phyloP scores from a whole-genome alignment of 2,329 filamentous ascomycete species.

The Neurospora sp. region DNA sequence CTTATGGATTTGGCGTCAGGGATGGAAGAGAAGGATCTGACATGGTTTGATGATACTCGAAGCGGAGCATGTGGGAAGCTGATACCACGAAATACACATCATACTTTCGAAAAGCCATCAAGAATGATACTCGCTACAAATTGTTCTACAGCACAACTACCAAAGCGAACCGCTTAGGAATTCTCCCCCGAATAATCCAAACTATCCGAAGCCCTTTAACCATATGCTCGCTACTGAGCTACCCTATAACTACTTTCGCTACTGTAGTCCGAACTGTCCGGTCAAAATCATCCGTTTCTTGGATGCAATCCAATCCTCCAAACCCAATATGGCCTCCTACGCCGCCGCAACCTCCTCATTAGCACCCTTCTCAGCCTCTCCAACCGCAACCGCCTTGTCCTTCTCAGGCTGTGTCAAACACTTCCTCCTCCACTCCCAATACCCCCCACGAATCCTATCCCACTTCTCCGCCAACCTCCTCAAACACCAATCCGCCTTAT shows the following conservation, averaged over 20 bases:
- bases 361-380: neutral
- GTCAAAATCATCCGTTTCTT: neutral
- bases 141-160: neutral
- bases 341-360: neutral
- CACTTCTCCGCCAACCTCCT: constrained; percentile 71
- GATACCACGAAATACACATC: neutral
- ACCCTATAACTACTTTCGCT: neutral
- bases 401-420: constrained; percentile 23
- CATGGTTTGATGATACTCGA: neutral
- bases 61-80: neutral
- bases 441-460: constrained; percentile 83
- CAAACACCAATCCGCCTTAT: constrained; percentile 60
- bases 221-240: neutral
- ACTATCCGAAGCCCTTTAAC: neutral
- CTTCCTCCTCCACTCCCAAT: constrained; percentile 73
- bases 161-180: neutral
- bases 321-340: neutral
- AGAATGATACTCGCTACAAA: neutral
- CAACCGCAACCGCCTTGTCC: neutral
- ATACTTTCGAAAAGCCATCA: neutral
- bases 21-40: neutral
- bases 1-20: neutral
- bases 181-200: neutral
- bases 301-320: neutral
- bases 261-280: neutral